Evolutionary conservation across 2,329 filamentous ascomycete genomes (phyloP), one percentile per base, ranked within the genome.

Genomic region (Ophiocordyceps camponoti-rufipedis): DNA sequence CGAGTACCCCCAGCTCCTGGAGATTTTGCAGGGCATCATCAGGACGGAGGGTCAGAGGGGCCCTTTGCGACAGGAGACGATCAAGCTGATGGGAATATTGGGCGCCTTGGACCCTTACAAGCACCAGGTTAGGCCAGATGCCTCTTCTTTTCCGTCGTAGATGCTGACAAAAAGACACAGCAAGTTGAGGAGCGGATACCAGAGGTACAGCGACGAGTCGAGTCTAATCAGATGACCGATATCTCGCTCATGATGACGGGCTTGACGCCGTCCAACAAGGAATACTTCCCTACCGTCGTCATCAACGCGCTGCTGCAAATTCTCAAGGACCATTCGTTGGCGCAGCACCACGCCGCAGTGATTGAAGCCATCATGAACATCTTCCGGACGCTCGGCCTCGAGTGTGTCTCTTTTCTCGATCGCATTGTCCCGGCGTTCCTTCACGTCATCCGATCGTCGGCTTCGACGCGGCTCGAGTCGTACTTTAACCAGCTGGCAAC

Each of bases 331-430:
- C 79, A 80, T 28, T 96, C 91, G 0, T 70, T 98, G 5, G 77
- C 82, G 12, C 85, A 93, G 56, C 89, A 94, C 55, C 93, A 98
- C 56, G 89, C 87, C 4, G 79, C 82, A 11, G 89, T 96, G 13
- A 91, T 98, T 44, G 91, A 96, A 60, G 91, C 91, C 5, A 93
- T 98, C 54, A 96, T 98, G 80, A 94, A 86, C 54, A 98, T 98
- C 48, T 98, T 98, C 65, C 85, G 91, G 54, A 98, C 93, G 0
- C 73, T 98, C 49, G 91, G 91, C 2, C 67, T 98, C 54, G 94
- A 96, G 59, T 98, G 91, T 59, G 89, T 98, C 9, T 84, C 86
- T 0, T 98, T 96, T 62, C 75, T 98, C 1, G 83, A 85, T 49
- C 82, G 91, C 49, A 95, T 98, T 49, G 85, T 98, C 31, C 91